Evolutionary conservation across 2,329 filamentous ascomycete species (phyloP), one percentile per base, ranked within the genome.

Genomic region (Cladobotryum mycophilum): DNA sequence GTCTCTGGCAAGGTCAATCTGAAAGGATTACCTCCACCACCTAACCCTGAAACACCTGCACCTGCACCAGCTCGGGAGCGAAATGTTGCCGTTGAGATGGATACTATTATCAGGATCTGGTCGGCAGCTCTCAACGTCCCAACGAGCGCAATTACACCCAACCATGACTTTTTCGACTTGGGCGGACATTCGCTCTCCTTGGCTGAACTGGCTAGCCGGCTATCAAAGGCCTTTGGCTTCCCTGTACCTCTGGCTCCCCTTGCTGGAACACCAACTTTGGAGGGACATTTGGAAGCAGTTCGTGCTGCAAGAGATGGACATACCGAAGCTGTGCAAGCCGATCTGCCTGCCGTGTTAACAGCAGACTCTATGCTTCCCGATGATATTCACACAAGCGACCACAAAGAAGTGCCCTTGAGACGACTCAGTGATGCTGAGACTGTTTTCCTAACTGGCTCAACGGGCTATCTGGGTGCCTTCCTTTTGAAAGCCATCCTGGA

Each of bases 1-100:
- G 88, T 92, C 1, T 91, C 87, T 13, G 88, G 88, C 17, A 92
- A 92, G 69, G 81, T 84, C 17, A 85, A 92, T 59, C 73, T 87
- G 50, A 88, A 88, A 64, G 74, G 78, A 12, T 74, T 92, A 13
- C 88, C 88, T 25, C 71, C 81, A 1, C 86, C 86, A 1, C 78
- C 51, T 8, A 47, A 37, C 6, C 73, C 79, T 2, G 76, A 71
- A 55, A 70, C 73, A 3, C 69, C 72, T 5, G 63, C 60, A 37
- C 63, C 64, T 14, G 59, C 67, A 15, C 65, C 62, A 20, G 76
- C 76, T 52, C 70, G 66, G 38, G 72, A 77, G 41, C 75, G 74
- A 13, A 78, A 85, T 55, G 82, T 84, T 51, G 80, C 81, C 13
- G 83, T 90, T 58, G 78, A 75, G 54, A 75, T 85, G 49, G 78